Evolutionary conservation across 1,139 yeast species (phyloP), one percentile per base, ranked within the genome.

Genomic region (Sugiyamaella novakii): DNA sequence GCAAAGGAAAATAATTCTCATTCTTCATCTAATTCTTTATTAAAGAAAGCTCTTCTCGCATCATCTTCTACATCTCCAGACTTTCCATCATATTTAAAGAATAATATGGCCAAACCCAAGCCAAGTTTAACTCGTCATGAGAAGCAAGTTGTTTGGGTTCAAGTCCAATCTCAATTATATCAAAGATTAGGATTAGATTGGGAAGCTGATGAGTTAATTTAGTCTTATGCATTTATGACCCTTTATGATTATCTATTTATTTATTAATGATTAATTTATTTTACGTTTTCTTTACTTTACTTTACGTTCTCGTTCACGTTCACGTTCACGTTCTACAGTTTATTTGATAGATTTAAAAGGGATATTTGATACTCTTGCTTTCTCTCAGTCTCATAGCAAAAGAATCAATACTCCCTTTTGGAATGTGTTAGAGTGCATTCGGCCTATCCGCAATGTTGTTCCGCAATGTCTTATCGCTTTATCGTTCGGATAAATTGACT

Each of bases 61-160:
- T 54, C 63, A 3, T 50, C 61, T 10, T 60, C 65, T 1, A 62
- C 66, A 3, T 62, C 65, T 5, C 65, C 66, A n/a, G 64, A 63
- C 43, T 55, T 57, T 25, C 60, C 63, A 7, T 53, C 59, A 6
- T 52, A 56, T 24, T 55, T 62, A 43, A 52, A 50, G 25, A 43
- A 33, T 28, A 38, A 21, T 11, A 18, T 24, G 11, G 41, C 46
- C 34, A 48, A 43, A 43, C 43, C 51, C 12, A 69, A 67, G 49
- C 59, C 64, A 12, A 62, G 62, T 50, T 63, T 81, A 40, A 68
- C 78, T 2, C 75, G 77, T 55, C 78, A 74, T 39, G 83, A 81
- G 57, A 81, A 80, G 62, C 75, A 76, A 44, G 63, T 66, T 43
- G 65, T 81, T 21, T 83, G 87, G 87, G 75, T 75, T 19, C 78